Evolutionary conservation across 768 basidiomycete species (phyloP).

Genomic region (Auriculariales sp.): DNA sequence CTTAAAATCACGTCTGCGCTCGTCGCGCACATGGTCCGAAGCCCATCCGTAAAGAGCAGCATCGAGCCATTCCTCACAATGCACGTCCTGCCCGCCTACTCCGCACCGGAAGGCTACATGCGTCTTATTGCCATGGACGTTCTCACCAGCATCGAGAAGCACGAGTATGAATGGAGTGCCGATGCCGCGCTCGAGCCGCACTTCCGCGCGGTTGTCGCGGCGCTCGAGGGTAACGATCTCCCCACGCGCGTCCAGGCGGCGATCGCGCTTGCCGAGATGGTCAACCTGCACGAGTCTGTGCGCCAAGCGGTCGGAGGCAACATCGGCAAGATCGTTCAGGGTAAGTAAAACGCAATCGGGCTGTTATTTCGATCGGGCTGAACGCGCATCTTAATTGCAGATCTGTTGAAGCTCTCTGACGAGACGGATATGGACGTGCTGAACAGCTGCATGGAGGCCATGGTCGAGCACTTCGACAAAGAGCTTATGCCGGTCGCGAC

Average conservation of each 20-base stretch:
- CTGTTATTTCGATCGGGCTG: neutral
- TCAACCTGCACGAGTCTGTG: slow-evolving; percentile 51
- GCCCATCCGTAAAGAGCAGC: slow-evolving; percentile 60
- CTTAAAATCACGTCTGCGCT: slow-evolving; percentile 70
- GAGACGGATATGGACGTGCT: slow-evolving; percentile 82
- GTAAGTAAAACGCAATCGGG: slow-evolving; percentile 20
- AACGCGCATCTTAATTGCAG: slow-evolving; percentile 23
- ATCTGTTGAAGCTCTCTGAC: slow-evolving; percentile 78
- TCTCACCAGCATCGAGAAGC: slow-evolving; percentile 56
- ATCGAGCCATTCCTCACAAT: slow-evolving; percentile 68
- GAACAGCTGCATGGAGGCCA: slow-evolving; percentile 68
- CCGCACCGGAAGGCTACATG: slow-evolving; percentile 52
- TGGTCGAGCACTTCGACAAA: slow-evolving; percentile 75
- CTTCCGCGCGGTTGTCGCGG: slow-evolving; percentile 49
- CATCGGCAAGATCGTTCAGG: slow-evolving; percentile 79
- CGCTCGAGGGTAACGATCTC: slow-evolving; percentile 62
- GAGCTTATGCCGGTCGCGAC: slow-evolving; percentile 77
- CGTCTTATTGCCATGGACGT: slow-evolving; percentile 74
- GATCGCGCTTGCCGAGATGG: slow-evolving; percentile 65
- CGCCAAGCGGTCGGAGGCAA: slow-evolving; percentile 54
- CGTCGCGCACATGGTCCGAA: slow-evolving; percentile 67
- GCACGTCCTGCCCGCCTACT: slow-evolving; percentile 63
- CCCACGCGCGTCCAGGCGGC: slow-evolving; percentile 78
- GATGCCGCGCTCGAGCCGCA: slow-evolving; percentile 51
- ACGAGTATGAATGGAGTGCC: slow-evolving; percentile 50